phyloP scores from a whole-genome alignment of 768 basidiomycete species.

The Saitozyma podzolica region DNA sequence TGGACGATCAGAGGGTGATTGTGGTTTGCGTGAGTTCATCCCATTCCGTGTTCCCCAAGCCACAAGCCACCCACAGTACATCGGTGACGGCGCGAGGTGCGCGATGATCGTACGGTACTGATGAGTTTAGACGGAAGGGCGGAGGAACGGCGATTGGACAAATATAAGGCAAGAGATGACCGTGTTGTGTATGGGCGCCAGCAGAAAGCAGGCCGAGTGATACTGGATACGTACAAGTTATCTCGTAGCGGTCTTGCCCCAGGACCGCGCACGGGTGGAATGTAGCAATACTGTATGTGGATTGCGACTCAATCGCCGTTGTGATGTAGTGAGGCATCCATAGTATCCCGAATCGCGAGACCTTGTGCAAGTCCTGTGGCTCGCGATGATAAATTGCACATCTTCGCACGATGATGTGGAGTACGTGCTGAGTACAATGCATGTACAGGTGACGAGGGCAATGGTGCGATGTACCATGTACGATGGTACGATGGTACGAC shows the following conservation, averaged over 20 bases:
- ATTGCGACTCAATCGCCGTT: neutral
- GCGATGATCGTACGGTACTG: neutral
- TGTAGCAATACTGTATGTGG: too few species aligned
- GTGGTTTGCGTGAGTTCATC: conserved; percentile 35
- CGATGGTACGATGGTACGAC: too few species aligned
- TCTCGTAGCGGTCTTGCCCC: neutral
- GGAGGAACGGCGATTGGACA: conserved; percentile 24
- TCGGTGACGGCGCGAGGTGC: neutral
- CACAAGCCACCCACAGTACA: neutral
- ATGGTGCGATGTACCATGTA: too few species aligned
- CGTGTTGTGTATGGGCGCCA: conserved; percentile 29
- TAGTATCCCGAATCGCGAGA: too few species aligned
- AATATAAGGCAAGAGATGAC: conserved; percentile 29
- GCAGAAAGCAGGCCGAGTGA: neutral
- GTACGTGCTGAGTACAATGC: too few species aligned
- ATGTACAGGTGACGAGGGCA: too few species aligned
- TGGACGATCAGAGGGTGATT: conserved; percentile 46
- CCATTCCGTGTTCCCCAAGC: neutral
- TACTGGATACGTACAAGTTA: neutral
- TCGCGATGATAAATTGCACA: too few species aligned
- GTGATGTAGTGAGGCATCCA: neutral
- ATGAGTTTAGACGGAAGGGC: conserved; percentile 17
- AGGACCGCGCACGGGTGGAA: neutral
- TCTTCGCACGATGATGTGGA: too few species aligned
- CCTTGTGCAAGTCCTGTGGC: too few species aligned